Percentiles rank a stretch among this genome's conserved stretches.
These are phyloP conservation scores for Globisporangium nagaii DNA, from an alignment of 352 stramenopile species.

Conservation along the genomic window DNA sequence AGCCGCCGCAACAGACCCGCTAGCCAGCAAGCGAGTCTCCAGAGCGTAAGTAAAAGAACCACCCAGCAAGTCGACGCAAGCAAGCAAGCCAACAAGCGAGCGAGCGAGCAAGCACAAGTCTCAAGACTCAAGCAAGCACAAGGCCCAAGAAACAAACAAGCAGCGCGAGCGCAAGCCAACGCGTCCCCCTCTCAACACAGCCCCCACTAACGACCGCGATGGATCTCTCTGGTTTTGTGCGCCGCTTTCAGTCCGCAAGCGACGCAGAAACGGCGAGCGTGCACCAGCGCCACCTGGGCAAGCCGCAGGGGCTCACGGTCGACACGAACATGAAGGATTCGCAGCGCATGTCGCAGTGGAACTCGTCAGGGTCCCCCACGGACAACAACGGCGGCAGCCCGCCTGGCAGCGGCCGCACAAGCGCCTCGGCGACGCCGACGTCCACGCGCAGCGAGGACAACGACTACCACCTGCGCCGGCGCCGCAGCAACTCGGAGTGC, in stretches of 20 bases:
- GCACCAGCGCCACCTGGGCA: constrained; percentile 12
- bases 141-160: constrained; percentile 1
- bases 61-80: too few relatives aligned
- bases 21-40: constrained; percentile 5
- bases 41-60: too few relatives aligned
- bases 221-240: constrained; percentile 32
- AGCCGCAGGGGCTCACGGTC: constrained; percentile 28
- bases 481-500: constrained; percentile 77
- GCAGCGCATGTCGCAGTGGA: constrained; percentile 17
- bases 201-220: constrained; percentile 10
- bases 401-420: constrained; percentile 9
- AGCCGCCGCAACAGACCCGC: neutral
- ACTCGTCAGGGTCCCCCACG: neutral
- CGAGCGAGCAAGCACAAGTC: neutral
- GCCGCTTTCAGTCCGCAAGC: constrained; percentile 23
- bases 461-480: constrained; percentile 32
- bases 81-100: neutral
- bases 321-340: constrained; percentile 39
- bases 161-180: neutral
- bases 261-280: constrained; percentile 9
- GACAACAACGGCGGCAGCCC: constrained; percentile 11
- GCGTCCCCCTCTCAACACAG: neutral
- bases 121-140: neutral
- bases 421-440: constrained; percentile 19
- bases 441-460: constrained; percentile 31